These are phyloP conservation scores for Schizosaccharomyces cryophilus DNA, from an alignment of 805 yeast genomes.

Conservation along the genomic window DNA sequence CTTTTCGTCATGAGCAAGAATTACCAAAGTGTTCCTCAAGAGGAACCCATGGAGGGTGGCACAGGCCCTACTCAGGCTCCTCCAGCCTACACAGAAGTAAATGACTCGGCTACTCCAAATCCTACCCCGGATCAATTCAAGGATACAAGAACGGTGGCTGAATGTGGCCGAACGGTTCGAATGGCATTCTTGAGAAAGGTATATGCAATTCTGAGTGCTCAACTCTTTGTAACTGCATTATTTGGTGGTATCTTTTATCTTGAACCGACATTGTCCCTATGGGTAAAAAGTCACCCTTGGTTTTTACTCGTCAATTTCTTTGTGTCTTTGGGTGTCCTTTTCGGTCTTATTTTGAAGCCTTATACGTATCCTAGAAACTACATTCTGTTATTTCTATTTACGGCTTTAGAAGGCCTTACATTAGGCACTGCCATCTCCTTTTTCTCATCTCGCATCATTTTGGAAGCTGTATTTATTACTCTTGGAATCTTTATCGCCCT, in stretches of 20 bases:
- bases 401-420: slow-evolving; percentile 48
- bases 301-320: slow-evolving; percentile 28
- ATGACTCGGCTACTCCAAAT: background rate
- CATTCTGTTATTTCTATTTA: slow-evolving; percentile 36
- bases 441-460: slow-evolving; percentile 35
- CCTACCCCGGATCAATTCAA: background rate
- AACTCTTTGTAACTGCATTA: slow-evolving; percentile 35
- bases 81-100: background rate
- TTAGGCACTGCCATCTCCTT: slow-evolving; percentile 43
- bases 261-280: slow-evolving; percentile 22
- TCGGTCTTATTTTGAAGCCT: slow-evolving; percentile 39
- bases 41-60: background rate
- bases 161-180: slow-evolving; percentile 52
- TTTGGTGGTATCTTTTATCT: slow-evolving; percentile 28
- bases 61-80: background rate
- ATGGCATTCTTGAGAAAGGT: slow-evolving; percentile 59
- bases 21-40: background rate
- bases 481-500: slow-evolving; percentile 49
- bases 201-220: slow-evolving; percentile 42
- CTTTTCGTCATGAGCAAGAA: background rate
- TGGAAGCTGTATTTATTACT: slow-evolving; percentile 51
- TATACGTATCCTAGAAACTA: slow-evolving; percentile 46
- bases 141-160: slow-evolving; percentile 27
- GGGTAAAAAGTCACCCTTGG: slow-evolving; percentile 38
- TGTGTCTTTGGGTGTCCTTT: slow-evolving; percentile 38